Evolutionary conservation across 192 early-diverging fungal species (phyloP).

Genomic region (Umbelopsis sp.): DNA sequence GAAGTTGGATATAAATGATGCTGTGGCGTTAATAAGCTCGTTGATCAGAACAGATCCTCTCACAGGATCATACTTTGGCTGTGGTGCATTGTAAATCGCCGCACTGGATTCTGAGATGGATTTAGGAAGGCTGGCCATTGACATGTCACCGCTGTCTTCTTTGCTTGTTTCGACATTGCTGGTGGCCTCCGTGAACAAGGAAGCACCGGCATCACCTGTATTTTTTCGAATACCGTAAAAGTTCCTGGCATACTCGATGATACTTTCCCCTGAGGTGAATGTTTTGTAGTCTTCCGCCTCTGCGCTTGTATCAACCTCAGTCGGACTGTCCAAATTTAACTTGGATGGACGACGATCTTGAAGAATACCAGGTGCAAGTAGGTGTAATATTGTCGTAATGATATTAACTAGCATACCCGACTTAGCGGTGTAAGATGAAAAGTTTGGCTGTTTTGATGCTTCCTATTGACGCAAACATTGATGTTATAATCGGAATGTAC

Average conservation of each 20-base stretch:
- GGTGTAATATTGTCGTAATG: slow-evolving; percentile 32
- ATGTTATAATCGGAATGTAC: neutral
- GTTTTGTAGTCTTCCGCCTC: neutral
- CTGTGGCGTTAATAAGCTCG: slow-evolving; percentile 16
- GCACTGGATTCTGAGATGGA: neutral
- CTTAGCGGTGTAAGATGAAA: slow-evolving; percentile 31
- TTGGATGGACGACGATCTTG: slow-evolving; percentile 18
- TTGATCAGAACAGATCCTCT: slow-evolving; percentile 23
- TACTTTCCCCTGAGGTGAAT: neutral
- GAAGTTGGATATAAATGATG: slow-evolving; percentile 18
- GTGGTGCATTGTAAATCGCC: neutral
- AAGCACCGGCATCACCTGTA: neutral
- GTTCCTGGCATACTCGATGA: slow-evolving; percentile 3
- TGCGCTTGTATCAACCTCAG: neutral
- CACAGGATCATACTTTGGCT: slow-evolving; percentile 17
- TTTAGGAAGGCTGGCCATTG: neutral
- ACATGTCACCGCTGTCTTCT: slow-evolving; percentile 16
- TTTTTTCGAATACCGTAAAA: neutral
- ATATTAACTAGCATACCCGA: slow-evolving; percentile 31
- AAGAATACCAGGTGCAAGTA: slow-evolving; percentile 38
- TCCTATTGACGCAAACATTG: neutral
- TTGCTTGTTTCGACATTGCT: neutral
- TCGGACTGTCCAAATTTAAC: neutral
- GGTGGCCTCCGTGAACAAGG: neutral
- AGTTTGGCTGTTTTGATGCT: neutral